Evolutionary conservation across 345 rosid species (phyloP), one percentile per base, ranked within the genome.

Genomic region (Conringia planisiliqua): DNA sequence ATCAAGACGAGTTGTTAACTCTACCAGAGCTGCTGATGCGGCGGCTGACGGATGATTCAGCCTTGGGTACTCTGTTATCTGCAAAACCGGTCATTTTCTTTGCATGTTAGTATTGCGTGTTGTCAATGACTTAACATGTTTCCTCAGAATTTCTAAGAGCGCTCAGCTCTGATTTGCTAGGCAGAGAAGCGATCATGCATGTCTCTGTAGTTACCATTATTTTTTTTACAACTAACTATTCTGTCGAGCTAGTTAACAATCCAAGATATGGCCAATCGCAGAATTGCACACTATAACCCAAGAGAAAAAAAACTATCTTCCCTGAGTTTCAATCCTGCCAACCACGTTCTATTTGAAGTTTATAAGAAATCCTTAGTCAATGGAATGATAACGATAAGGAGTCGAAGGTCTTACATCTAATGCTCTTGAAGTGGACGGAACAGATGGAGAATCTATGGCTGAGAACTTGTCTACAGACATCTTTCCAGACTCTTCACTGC

Each of bases 1-100:
- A 81, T 95, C 99, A 12, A 95, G 97, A n/a, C 97, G 92, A 5
- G 90, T 85, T 22, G 97, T 95, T 82, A 95, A 78, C 83, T 95
- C 97, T 68, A 92, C 96, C 73, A 95, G 70, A 44, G 99, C 95
- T 27, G 97, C 89, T 69, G 99, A 87, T 36, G 96, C 88, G 18
- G 88, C 82, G 0, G 70, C 80, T 22, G 93, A 70, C 7, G 87
- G 96, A 73, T 90, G 96, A 57, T 77, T 64, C 59, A 43, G 77
- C 79, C 92, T 86, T n/a, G 90, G 83, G 77, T 85, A 88, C 46
- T 95, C 99, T 71, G 78, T 81, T 69, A 77, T 80, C 98, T 94
- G 86, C 82, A 69, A 68, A 70, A 32, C 47, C 24, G 17, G 6
- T 22, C 64, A 66, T 77, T 52, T 54, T 63, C 61, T 22, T 44